phyloP scores from a whole-genome alignment of 2,329 filamentous ascomycete genomes.

The Dendrostoma leiphaemia region DNA sequence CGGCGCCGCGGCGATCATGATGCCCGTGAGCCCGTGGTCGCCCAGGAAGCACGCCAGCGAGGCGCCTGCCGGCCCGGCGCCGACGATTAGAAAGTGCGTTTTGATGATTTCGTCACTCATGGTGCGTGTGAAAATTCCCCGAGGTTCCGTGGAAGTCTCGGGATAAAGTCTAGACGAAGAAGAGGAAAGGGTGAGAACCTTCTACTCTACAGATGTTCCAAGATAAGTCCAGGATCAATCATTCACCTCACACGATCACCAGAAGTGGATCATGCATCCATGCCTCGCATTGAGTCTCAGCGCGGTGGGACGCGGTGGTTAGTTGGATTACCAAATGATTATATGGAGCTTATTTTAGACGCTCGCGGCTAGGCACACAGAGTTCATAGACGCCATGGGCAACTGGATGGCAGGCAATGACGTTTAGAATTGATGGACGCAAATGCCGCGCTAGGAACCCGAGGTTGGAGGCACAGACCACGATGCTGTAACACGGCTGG shows the following conservation, averaged over 20 bases:
- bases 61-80: conserved; percentile 50
- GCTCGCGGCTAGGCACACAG: too few relatives aligned
- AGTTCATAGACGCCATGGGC: too few relatives aligned
- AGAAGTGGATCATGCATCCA: not conserved
- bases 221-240: too few relatives aligned
- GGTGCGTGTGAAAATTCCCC: not conserved
- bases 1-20: conserved; percentile 49
- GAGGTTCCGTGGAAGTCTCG: not conserved
- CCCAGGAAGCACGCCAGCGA: conserved; percentile 51
- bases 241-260: not conserved
- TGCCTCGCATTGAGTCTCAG: not conserved
- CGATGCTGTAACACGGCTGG: too few relatives aligned
- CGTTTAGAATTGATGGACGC: not conserved
- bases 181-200: too few relatives aligned
- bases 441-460: too few relatives aligned
- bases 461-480: too few relatives aligned
- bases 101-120: conserved; percentile 12
- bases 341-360: conserved; percentile 11
- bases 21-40: conserved; percentile 43
- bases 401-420: too few relatives aligned
- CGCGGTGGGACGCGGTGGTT: not conserved
- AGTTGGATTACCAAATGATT: conserved; percentile 11
- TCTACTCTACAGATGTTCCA: too few relatives aligned
- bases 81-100: conserved; percentile 24
- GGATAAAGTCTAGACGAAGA: too few relatives aligned